Conservation (phyloP, 2,329 filamentous ascomycete species). For the Lanzia echinophila region DNA sequence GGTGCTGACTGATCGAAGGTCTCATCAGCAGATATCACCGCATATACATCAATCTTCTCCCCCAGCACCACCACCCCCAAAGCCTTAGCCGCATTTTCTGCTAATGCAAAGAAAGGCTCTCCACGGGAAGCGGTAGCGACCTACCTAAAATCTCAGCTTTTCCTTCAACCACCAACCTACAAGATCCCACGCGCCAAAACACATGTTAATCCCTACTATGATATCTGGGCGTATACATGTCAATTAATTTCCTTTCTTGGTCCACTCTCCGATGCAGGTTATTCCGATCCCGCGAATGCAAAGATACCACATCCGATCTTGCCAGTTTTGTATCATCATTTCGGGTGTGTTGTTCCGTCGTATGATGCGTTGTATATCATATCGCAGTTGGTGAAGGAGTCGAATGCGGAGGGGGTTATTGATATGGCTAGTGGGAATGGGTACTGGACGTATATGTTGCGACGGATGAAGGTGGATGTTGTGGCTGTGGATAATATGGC, state of each 20-base stretch:
- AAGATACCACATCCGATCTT: slow-evolving; percentile 60
- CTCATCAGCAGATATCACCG: slow-evolving; percentile 47
- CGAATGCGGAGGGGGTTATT: slow-evolving; percentile 42
- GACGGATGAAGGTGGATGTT: slow-evolving; percentile 48
- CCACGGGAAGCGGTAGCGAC: slow-evolving; percentile 49
- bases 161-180: slow-evolving; percentile 40
- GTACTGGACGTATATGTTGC: slow-evolving; percentile 69
- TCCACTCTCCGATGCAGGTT: slow-evolving; percentile 49
- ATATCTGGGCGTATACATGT: slow-evolving; percentile 61
- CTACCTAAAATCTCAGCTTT: slow-evolving; percentile 48
- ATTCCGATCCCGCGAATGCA: slow-evolving; percentile 37
- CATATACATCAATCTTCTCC: slow-evolving; percentile 62
- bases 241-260: slow-evolving; percentile 53
- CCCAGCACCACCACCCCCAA: slow-evolving; percentile 52
- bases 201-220: slow-evolving; percentile 57
- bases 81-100: slow-evolving; percentile 53
- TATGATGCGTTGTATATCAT: slow-evolving; percentile 60
- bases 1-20: slow-evolving; percentile 19
- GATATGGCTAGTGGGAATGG: slow-evolving; percentile 68
- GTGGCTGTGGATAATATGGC: slow-evolving; percentile 61
- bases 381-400: slow-evolving; percentile 40
- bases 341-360: slow-evolving; percentile 64
- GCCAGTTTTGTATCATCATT: slow-evolving; percentile 71
- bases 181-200: slow-evolving; percentile 43
- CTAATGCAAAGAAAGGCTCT: slow-evolving; percentile 61